Evolutionary conservation across 1,284 basidiomycete species (phyloP), one percentile per base, ranked within the genome.

Genomic region (Fomitopsis schrenkii): DNA sequence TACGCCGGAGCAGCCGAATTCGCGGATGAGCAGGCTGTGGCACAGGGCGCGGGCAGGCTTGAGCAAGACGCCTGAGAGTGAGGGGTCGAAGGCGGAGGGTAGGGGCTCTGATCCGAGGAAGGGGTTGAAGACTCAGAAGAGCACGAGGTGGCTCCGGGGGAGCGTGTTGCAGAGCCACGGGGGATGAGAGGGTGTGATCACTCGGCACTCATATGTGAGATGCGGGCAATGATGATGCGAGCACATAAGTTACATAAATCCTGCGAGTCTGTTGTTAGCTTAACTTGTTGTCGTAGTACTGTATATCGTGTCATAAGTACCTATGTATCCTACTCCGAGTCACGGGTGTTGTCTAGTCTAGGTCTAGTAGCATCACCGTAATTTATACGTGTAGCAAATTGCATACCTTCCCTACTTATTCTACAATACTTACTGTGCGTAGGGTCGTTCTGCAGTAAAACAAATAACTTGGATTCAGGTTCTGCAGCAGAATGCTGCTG

Each of bases 21-120:
- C 59, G 45, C 54, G 54, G 45, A 53, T 60, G 59, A 60, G 59
- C 55, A 17, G 50, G 54, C 42, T 60, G 28, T 60, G 54, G 55
- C 57, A 35, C 33, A 12, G 36, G 30, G 59, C 55, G 42, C 45
- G 59, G 7, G 55, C 54, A 36, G 59, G 59, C 17, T 15, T 55
- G 17, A 33, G 41, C 9, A 40, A n/a, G 35, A 38, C 53, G 14
- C 38, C 38, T 7, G 44, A 46, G 44, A 17, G 56, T 1, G 41
- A 44, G 19, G 26, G 42, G 28, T 2, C 9, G 33, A 48, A 26
- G 10, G 9, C 9, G 46, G 19, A 8, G 7, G 35, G 3, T 10
- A 30, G 19, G 46, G 46, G 26, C 26, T 7, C 5, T 2, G 46
- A 48, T 9, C 22, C 41, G 46, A 7, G 46, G 46, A 30, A 48